phyloP scores from a whole-genome alignment of 1,139 yeast species.

The Insectozyma bohioensis region DNA sequence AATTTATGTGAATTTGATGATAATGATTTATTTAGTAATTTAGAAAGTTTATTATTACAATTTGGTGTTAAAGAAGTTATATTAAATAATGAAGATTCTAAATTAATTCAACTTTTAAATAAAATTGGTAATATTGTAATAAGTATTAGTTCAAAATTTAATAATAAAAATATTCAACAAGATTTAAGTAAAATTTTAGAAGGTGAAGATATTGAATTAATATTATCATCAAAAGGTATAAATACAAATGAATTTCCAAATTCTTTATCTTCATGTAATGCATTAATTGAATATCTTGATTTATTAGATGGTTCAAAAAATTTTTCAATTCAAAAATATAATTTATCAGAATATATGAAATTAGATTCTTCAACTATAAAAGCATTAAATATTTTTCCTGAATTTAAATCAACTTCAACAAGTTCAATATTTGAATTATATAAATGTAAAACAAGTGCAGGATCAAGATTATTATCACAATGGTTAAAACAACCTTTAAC shows the following conservation, averaged over 20 bases:
- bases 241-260: slow-evolving; percentile 32
- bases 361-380: slow-evolving; percentile 86
- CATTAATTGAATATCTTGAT: slow-evolving; percentile 64
- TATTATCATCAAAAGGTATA: slow-evolving; percentile 62
- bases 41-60: slow-evolving; percentile 84
- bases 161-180: slow-evolving; percentile 63
- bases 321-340: slow-evolving; percentile 62
- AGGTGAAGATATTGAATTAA: slow-evolving; percentile 43
- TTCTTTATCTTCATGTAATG: slow-evolving; percentile 54
- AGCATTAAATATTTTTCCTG: slow-evolving; percentile 84
- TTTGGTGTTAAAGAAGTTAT: slow-evolving; percentile 86
- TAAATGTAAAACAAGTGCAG: slow-evolving; percentile 83
- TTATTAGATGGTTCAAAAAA: slow-evolving; percentile 54
- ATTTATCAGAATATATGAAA: slow-evolving; percentile 76
- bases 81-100: slow-evolving; percentile 52
- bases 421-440: slow-evolving; percentile 75
- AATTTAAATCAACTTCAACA: slow-evolving; percentile 41
- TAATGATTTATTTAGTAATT: slow-evolving; percentile 80
- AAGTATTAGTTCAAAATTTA: slow-evolving; percentile 60
- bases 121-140: slow-evolving; percentile 71
- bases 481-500: slow-evolving; percentile 97
- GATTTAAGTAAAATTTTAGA: slow-evolving; percentile 68
- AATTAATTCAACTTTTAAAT: slow-evolving; percentile 62
- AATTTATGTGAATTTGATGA: slow-evolving; percentile 82
- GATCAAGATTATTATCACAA: slow-evolving; percentile 80